phyloP scores from a whole-genome alignment of 1,139 yeast species.

The Taiozyma sp. region DNA sequence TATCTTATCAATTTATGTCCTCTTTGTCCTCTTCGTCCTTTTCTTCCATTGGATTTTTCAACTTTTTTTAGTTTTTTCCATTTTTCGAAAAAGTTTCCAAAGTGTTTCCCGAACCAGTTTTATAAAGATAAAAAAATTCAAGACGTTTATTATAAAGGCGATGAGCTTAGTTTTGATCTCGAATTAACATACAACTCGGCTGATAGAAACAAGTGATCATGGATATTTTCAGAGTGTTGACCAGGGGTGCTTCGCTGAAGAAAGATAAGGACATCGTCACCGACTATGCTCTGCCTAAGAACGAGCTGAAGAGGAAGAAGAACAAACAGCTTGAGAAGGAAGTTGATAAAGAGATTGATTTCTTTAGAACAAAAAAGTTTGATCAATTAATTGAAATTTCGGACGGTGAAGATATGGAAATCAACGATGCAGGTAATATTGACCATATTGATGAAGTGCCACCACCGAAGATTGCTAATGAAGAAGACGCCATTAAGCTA shows the following conservation, averaged over 20 bases:
- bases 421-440: slow-evolving; percentile 11
- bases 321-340: slow-evolving; percentile 36
- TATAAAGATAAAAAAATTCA: neutral
- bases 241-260: slow-evolving; percentile 79
- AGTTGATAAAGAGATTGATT: slow-evolving; percentile 61
- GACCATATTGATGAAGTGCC: slow-evolving; percentile 26
- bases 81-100: neutral
- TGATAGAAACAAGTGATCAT: slow-evolving; percentile 29
- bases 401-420: slow-evolving; percentile 13
- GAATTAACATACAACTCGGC: neutral
- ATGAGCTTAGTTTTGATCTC: neutral
- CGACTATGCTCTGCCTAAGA: slow-evolving; percentile 39
- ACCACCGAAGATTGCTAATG: slow-evolving; percentile 42
- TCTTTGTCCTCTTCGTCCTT: neutral
- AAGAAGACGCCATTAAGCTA: slow-evolving; percentile 50
- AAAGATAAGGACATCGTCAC: slow-evolving; percentile 40
- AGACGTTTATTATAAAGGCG: neutral
- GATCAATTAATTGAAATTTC: slow-evolving; percentile 15
- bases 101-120: neutral
- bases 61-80: neutral
- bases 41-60: too few relatives aligned
- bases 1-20: neutral
- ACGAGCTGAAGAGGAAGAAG: slow-evolving; percentile 25
- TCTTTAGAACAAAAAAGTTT: slow-evolving; percentile 55
- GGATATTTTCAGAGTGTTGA: slow-evolving; percentile 85